phyloP scores from a whole-genome alignment of 2,329 filamentous ascomycete genomes.

The Arthrobotrys sinensis region DNA sequence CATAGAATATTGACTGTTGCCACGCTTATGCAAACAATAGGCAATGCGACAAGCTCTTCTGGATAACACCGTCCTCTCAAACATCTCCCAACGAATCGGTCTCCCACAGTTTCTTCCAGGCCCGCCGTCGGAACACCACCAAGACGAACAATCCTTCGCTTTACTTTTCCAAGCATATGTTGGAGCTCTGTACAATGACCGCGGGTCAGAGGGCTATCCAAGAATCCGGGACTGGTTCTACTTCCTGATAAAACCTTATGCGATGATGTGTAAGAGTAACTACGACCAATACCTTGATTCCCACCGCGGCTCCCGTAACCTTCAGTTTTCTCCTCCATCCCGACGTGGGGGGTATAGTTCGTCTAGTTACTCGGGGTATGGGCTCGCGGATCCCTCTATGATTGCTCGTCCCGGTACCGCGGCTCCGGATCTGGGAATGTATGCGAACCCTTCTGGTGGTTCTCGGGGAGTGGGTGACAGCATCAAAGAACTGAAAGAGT shows the following conservation, averaged over 20 bases:
- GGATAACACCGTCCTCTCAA: slow-evolving; percentile 59
- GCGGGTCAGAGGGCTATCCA: slow-evolving; percentile 52
- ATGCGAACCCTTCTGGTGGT: background rate
- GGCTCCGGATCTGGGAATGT: slow-evolving; percentile 33
- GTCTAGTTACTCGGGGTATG: slow-evolving; percentile 25
- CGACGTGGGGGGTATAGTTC: background rate
- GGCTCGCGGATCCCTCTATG: slow-evolving; percentile 29
- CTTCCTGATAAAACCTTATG: slow-evolving; percentile 61
- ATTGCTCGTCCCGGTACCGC: slow-evolving; percentile 53
- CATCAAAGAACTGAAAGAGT: slow-evolving; percentile 51
- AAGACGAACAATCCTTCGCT: slow-evolving; percentile 60
- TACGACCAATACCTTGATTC: slow-evolving; percentile 47
- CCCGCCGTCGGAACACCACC: slow-evolving; percentile 33
- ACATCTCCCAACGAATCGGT: slow-evolving; percentile 60
- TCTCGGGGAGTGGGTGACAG: slow-evolving; percentile 24
- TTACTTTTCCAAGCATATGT: slow-evolving; percentile 63
- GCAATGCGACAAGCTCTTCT: slow-evolving; percentile 59
- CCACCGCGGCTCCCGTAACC: background rate
- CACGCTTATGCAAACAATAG: slow-evolving; percentile 20
- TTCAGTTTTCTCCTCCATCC: slow-evolving; percentile 11
- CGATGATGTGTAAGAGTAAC: slow-evolving; percentile 59
- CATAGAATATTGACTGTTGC: background rate
- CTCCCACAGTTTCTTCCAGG: slow-evolving; percentile 56
- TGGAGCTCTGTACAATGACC: slow-evolving; percentile 62
- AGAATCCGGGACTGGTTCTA: slow-evolving; percentile 61